Conservation (phyloP, 2,329 filamentous ascomycete genomes). For the Truncatella angustata region DNA sequence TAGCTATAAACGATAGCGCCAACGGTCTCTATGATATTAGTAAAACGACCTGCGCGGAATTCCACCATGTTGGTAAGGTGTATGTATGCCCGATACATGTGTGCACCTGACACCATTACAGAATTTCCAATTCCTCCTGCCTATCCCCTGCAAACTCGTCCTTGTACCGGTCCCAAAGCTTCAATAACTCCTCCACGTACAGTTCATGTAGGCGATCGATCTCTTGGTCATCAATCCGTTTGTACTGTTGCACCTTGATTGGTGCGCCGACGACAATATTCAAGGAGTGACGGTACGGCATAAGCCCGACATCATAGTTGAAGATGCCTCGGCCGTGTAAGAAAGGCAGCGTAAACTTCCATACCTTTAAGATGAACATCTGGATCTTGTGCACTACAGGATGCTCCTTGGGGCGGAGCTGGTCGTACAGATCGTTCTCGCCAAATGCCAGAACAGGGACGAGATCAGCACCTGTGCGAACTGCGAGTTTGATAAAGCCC, state of each 20-base stretch:
- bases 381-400: constrained; percentile 79
- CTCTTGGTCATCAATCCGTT: constrained; percentile 69
- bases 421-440: constrained; percentile 94
- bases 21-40: not conserved
- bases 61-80: too few species aligned
- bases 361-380: constrained; percentile 76
- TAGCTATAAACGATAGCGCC: not conserved
- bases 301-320: constrained; percentile 95
- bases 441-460: constrained; percentile 92
- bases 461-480: constrained; percentile 87
- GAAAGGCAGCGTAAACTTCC: constrained; percentile 90
- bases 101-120: too few species aligned
- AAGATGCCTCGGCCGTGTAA: constrained; percentile 91
- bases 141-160: constrained; percentile 67
- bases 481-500: constrained; percentile 90
- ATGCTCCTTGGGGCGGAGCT: constrained; percentile 74
- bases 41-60: not conserved
- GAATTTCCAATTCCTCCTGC: constrained; percentile 64
- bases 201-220: constrained; percentile 76
- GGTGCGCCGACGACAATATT: constrained; percentile 88
- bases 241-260: constrained; percentile 63
- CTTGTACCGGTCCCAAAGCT: constrained; percentile 76
- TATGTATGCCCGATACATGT: too few species aligned
- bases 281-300: constrained; percentile 86
- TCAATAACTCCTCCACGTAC: constrained; percentile 74